A percentile compares a stretch with the other conserved stretches of the same genome.
These are phyloP conservation scores for Phytophthora multivora DNA, from an alignment of 352 stramenopile species.

Conservation along the genomic window DNA sequence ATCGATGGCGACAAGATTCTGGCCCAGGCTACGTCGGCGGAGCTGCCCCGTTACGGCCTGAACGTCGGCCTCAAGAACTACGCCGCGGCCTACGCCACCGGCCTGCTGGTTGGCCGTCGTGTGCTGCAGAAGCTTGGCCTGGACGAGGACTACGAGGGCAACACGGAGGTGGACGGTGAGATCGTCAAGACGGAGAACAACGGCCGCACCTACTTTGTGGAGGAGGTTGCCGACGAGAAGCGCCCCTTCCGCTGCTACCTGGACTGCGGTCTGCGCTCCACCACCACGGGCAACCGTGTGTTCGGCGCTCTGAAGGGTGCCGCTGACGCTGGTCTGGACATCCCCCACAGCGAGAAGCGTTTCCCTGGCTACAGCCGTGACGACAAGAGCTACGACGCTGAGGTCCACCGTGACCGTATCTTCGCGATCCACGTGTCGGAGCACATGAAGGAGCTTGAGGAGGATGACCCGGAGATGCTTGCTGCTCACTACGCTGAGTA, in stretches of 20 bases:
- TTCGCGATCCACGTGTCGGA: conserved; percentile 97
- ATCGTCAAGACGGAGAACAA: conserved; percentile 95
- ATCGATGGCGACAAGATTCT: conserved; percentile 99
- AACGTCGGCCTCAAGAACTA: conserved; percentile 99
- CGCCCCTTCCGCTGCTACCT: conserved; percentile 97
- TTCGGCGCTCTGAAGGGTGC: conserved; percentile 99
- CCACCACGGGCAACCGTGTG: conserved; percentile 97
- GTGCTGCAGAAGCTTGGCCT: conserved; percentile 98
- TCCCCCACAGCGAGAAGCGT: conserved; percentile 99
- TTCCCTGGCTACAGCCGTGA: conserved; percentile 99
- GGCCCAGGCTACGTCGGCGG: conserved; percentile 92
- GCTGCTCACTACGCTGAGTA: conserved; percentile 97
- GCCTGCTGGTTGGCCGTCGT: conserved; percentile 94
- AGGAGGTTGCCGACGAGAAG: conserved; percentile 98
- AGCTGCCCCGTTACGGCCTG: conserved; percentile 97
- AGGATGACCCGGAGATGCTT: conserved; percentile 99
- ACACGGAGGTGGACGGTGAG: conserved; percentile 96
- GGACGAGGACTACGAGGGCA: conserved; percentile 98
- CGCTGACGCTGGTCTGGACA: conserved; percentile 98
- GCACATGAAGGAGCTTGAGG: conserved; percentile 99
- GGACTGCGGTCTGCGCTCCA: conserved; percentile 97
- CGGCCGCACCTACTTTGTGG: conserved; percentile 99
- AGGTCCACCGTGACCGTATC: conserved; percentile 98
- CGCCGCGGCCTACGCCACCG: conserved; percentile 97
- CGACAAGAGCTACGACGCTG: conserved; percentile 98